phyloP scores from a whole-genome alignment of 2,329 filamentous ascomycete species.

The Penicillium concentricum region DNA sequence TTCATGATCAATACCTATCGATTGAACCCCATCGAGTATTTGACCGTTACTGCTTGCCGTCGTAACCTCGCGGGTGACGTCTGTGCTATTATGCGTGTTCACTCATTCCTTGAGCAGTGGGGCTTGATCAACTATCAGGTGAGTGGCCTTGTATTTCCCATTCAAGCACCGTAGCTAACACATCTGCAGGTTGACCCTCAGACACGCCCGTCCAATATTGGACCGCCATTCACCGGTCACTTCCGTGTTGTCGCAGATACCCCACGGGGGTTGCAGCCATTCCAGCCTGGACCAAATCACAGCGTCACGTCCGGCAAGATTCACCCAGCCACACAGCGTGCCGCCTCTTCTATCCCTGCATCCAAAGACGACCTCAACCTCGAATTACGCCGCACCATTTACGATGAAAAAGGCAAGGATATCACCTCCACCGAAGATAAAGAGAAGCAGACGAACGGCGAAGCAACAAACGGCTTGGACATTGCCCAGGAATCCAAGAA shows the following conservation, averaged over 20 bases:
- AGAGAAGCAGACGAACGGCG: slow-evolving; percentile 67
- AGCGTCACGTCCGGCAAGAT: slow-evolving; percentile 61
- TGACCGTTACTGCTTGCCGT: slow-evolving; percentile 94
- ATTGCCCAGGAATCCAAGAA: slow-evolving; percentile 63
- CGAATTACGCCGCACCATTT: slow-evolving; percentile 93
- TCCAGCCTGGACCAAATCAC: slow-evolving; percentile 84
- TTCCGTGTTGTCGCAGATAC: slow-evolving; percentile 97
- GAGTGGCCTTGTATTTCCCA: slow-evolving; percentile 26
- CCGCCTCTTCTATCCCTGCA: slow-evolving; percentile 63
- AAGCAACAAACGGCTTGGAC: slow-evolving; percentile 66
- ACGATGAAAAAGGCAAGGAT: slow-evolving; percentile 87
- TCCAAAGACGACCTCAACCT: slow-evolving; percentile 82
- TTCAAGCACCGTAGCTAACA: slow-evolving; percentile 29
- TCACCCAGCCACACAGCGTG: slow-evolving; percentile 67
- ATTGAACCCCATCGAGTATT: slow-evolving; percentile 90
- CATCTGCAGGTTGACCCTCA: slow-evolving; percentile 81
- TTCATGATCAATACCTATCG: slow-evolving; percentile 99
- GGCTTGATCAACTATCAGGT: slow-evolving; percentile 99
- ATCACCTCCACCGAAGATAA: slow-evolving; percentile 69
- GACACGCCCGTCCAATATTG: slow-evolving; percentile 89
- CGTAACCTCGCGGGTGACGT: slow-evolving; percentile 95
- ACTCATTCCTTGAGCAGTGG: slow-evolving; percentile 98
- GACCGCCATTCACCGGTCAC: slow-evolving; percentile 94
- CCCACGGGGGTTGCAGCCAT: slow-evolving; percentile 87
- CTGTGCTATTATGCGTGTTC: slow-evolving; percentile 98